These are phyloP conservation scores for Xylariales sp. DNA, from an alignment of 2,329 filamentous ascomycete genomes.

Conservation along the genomic window DNA sequence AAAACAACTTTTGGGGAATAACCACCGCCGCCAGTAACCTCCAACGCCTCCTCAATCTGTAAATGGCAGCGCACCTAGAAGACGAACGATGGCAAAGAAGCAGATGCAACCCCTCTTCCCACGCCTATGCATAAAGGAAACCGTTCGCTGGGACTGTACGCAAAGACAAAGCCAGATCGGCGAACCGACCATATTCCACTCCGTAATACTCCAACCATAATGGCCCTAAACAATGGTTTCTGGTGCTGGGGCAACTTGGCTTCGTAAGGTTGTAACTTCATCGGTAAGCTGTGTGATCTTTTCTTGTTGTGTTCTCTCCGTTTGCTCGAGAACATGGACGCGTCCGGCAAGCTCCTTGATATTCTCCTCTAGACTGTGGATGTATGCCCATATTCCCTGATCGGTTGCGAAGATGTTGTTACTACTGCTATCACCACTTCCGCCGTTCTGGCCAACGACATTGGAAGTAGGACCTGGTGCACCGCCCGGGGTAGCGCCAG, in stretches of 20 bases:
- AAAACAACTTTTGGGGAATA: slow-evolving; percentile 8
- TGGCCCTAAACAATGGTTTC: too few species aligned
- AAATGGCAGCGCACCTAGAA: neutral
- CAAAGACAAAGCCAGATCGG: too few species aligned
- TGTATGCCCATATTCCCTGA: slow-evolving; percentile 65
- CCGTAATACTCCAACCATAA: too few species aligned
- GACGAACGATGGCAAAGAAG: slow-evolving; percentile 3
- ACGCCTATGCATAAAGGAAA: neutral
- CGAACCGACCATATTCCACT: too few species aligned
- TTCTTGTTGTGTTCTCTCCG: slow-evolving; percentile 32
- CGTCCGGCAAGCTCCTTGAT: slow-evolving; percentile 43
- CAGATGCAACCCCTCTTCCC: neutral
- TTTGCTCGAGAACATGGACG: slow-evolving; percentile 36
- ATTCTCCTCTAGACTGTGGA: slow-evolving; percentile 63
- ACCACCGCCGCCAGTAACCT: neutral
- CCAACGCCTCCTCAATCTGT: slow-evolving; percentile 5
- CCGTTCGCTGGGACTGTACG: neutral
- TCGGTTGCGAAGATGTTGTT: slow-evolving; percentile 61
- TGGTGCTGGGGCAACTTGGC: slow-evolving; percentile 25
- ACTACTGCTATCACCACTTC: slow-evolving; percentile 55
- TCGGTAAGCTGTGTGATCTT: slow-evolving; percentile 31
- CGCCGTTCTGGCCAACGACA: slow-evolving; percentile 46
- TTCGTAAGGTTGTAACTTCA: slow-evolving; percentile 29
- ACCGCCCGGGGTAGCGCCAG: too few species aligned
- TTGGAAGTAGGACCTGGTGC: slow-evolving; percentile 40